Evolutionary conservation across 805 yeast genomes (phyloP), one percentile per base, ranked within the genome.

Genomic region (Kodamaea restingae): DNA sequence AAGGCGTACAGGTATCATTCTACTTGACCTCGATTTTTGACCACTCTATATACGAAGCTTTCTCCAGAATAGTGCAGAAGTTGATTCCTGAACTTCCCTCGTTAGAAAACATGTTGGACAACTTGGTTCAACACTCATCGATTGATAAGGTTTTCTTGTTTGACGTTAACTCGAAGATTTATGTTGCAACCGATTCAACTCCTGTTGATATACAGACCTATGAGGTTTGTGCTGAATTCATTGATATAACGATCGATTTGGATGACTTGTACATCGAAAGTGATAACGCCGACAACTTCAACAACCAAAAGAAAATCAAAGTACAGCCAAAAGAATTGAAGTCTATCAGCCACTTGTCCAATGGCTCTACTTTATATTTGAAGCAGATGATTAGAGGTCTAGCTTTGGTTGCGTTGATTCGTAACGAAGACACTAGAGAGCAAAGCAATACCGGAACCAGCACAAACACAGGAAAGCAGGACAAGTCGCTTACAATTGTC

Each of bases 191-290:
- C 0, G 98, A 93, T 59, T 85, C 96, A 0, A 81, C 90, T 2
- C 97, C 98, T 0, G 96, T 91, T 28, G 98, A 91, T 62, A 84
- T 88, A 29, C 95, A 88, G 55, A 86, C 95, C 0, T 93, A 93
- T 58, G 97, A 93, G 58, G 95, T 91, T 2, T 93, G 98, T 61
- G 95, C 97, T 0, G 98, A 93, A 55, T 93, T 93, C 55, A 91
- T 93, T 33, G 98, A 93, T 59, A 93, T 91, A 11, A 82, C 96
- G 3, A 82, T 88, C 18, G 98, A 93, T 55, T 65, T 93, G 47
- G 90, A 87, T 50, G 84, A 84, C 36, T 58, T 84, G 32, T 83
- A 84, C 49, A 54, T 63, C 32, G 70, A 61, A 29, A 35, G 38
- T 15, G 75, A 75, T 35, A 44, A 21, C n/a, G 15, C 21, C 6